Evolutionary conservation across 345 rosid species (phyloP).

Genomic region (Rubroshorea leprosula): DNA sequence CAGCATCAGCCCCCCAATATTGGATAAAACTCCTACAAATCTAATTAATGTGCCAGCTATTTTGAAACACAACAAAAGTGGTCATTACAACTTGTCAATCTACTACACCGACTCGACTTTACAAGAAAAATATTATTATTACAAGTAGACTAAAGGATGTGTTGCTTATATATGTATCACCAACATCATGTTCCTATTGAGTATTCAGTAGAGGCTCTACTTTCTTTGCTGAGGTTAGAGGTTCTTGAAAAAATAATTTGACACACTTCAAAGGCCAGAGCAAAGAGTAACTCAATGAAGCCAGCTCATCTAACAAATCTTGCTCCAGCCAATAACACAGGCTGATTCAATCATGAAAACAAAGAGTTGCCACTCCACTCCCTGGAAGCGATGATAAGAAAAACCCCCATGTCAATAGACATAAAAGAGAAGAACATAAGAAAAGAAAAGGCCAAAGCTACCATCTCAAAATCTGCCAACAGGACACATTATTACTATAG

Average conservation of each 20-base stretch:
- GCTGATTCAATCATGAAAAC: slow-evolving; percentile 38
- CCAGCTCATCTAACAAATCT: slow-evolving; percentile 38
- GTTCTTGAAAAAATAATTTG: slow-evolving; percentile 19
- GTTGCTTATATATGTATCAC: slow-evolving; percentile 2
- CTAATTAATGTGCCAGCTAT: slow-evolving; percentile 14
- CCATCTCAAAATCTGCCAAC: slow-evolving; percentile 22
- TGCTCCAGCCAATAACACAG: slow-evolving; percentile 30
- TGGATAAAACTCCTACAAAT: slow-evolving; percentile 26
- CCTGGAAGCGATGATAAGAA: slow-evolving; percentile 43
- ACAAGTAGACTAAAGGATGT: slow-evolving; percentile 12
- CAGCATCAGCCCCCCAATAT: slow-evolving; percentile 17
- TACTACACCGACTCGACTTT: slow-evolving; percentile 23
- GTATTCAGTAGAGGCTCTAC: slow-evolving; percentile 20
- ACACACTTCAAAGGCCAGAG: slow-evolving; percentile 36
- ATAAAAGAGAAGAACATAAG: slow-evolving; percentile 14
- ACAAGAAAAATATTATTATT: slow-evolving; percentile 16
- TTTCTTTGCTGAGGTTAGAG: slow-evolving; percentile 21
- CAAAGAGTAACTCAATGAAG: slow-evolving; percentile 29
- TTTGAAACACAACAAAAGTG: slow-evolving; percentile 19
- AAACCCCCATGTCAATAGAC: slow-evolving; percentile 47
- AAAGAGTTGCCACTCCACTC: slow-evolving; percentile 38
- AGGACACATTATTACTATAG: slow-evolving; percentile 9
- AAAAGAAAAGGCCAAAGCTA: slow-evolving; percentile 13
- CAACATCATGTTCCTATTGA: slow-evolving; percentile 14
- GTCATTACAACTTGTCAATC: slow-evolving; percentile 26